These are phyloP conservation scores for Corchorus capsularis DNA, from an alignment of 345 rosid species.

Conservation along the genomic window DNA sequence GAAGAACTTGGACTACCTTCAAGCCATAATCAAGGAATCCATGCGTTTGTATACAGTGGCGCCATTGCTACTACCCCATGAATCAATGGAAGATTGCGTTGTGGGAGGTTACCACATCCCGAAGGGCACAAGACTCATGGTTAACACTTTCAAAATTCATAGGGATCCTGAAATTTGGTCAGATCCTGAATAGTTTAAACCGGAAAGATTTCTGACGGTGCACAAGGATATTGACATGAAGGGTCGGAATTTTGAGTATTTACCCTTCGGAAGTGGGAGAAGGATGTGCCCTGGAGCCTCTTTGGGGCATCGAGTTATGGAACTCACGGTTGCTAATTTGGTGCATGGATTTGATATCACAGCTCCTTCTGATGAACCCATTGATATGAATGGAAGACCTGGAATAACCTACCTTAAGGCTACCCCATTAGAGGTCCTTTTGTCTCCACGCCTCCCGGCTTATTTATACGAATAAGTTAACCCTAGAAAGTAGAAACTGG, in stretches of 20 bases:
- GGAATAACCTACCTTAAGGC: conserved; percentile 25
- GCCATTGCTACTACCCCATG: conserved; percentile 17
- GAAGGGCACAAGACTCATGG: conserved; percentile 23
- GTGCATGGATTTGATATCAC: conserved; percentile 23
- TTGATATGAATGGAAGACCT: conserved; percentile 27
- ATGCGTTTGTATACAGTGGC: conserved; percentile 25
- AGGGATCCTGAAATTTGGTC: conserved; percentile 30
- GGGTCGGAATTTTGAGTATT: no score
- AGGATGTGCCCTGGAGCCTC: conserved; percentile 27
- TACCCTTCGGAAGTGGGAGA: conserved; percentile 16
- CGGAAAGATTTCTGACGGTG: no score
- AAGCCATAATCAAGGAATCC: conserved; percentile 30
- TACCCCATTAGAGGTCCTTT: conserved; percentile 27
- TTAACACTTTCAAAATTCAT: conserved; percentile 33
- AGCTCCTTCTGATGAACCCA: background rate
- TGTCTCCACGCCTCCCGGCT: conserved; percentile 28
- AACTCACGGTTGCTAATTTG: conserved; percentile 27
- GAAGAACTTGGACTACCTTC: conserved; percentile 29
- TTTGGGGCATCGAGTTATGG: conserved; percentile 25
- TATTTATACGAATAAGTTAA: background rate
- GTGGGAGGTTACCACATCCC: conserved; percentile 25
- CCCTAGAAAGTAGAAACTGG: no score
- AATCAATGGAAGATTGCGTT: conserved; percentile 29
- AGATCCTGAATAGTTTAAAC: conserved; percentile 23
- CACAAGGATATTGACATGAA: no score